phyloP scores from a whole-genome alignment of 768 basidiomycete genomes.

The Russula virescens region DNA sequence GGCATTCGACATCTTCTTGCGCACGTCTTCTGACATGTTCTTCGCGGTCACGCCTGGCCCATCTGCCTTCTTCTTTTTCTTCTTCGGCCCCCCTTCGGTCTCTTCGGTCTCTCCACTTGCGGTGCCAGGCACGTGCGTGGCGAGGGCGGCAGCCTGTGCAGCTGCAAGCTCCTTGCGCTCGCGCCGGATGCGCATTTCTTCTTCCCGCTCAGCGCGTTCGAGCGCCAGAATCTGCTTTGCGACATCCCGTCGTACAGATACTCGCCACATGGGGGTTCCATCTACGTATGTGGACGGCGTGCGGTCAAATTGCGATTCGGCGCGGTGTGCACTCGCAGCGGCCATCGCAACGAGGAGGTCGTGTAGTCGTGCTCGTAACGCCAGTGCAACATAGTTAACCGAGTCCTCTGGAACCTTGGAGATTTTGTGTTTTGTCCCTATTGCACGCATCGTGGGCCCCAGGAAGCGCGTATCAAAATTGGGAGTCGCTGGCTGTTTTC shows the following conservation, averaged over 20 bases:
- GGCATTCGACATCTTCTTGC: constrained; percentile 88
- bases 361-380: constrained; percentile 68
- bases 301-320: constrained; percentile 63
- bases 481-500: constrained; percentile 66
- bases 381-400: constrained; percentile 72
- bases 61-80: constrained; percentile 77
- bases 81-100: constrained; percentile 53
- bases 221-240: constrained; percentile 70
- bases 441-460: constrained; percentile 58
- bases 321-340: constrained; percentile 60
- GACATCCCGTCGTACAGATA: constrained; percentile 71
- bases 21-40: constrained; percentile 88
- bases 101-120: constrained; percentile 47
- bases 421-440: constrained; percentile 66
- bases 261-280: constrained; percentile 75
- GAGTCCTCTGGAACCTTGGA: constrained; percentile 61
- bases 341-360: constrained; percentile 65
- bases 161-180: constrained; percentile 78
- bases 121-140: constrained; percentile 51
- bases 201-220: constrained; percentile 77
- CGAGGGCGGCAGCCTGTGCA: constrained; percentile 62
- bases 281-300: constrained; percentile 61
- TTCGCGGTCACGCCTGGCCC: constrained; percentile 78
- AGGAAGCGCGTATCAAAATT: constrained; percentile 64
- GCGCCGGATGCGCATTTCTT: constrained; percentile 66